Base-by-base conservation (phyloP, 2,329 filamentous ascomycete genomes). In the Aureobasidium sp. region DNA sequence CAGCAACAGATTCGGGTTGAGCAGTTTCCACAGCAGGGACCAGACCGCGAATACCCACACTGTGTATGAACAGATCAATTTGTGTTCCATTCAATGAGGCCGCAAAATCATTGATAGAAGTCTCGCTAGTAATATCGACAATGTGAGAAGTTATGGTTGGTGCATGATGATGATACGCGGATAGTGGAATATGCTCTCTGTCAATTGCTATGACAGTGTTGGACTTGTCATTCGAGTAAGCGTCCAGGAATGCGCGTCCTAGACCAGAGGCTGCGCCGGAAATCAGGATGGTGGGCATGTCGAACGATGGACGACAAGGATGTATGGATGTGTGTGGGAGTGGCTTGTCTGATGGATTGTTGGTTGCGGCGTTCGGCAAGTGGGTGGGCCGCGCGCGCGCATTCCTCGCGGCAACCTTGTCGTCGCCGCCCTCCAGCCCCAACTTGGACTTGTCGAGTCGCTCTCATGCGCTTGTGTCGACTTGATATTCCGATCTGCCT, bases 41-140 rank as follows among this genome's bases (percentile, higher is more conserved):
- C 1, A 80, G 72, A 7, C 78, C 78, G 7, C 78, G 72, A 48
- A 79, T 70, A 6, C 78, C 78, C 7, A 76, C 77, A 62, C 70
- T 73, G 70, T 81, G 78, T 44, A 80, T 70, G 11, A 79, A 44
- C 0, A 79, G 68, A 55, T 73, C 68, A 45, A 80, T 72, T 0
- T 70, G 69, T 1, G 41, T 64, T 20, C 49, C 61, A 12, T 63
- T 34, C 8, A 75, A 27, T 1, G 37, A 1, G 3, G 60, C 31
- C 1, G 64, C 62, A n/a, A 74, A 64, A 14, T 52, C 8, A n/a
- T 62, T 36, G 51, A 75, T 65, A 12, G 70, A 67, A 0, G 34
- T 29, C 47, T 70, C 66, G 31, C 65, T 62, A 25, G 69, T 67
- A 12, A 75, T 61, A 60, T 75, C 73, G 12, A 71, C 66, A 25